Evolutionary conservation across 108 stramenopile genomes (phyloP), one percentile per base, ranked within the genome.

Genomic region (Nitzschia sp.): DNA sequence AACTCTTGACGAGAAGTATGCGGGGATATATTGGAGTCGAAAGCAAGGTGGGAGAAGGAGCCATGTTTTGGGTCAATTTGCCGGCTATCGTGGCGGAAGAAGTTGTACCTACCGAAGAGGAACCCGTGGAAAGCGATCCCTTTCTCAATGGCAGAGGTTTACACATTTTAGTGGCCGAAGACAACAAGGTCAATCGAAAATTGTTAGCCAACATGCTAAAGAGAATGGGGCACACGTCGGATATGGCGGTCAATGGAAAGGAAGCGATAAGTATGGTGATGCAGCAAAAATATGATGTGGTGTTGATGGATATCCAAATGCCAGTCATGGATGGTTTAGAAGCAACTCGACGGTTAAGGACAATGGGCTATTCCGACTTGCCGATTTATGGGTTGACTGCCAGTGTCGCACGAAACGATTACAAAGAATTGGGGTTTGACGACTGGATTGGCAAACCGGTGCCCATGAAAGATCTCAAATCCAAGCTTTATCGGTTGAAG

Each of bases 241-340:
- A 23, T 1, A 46, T 67, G 45, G 83, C 51, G n/a, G 59, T 72
- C 1, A 75, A 77, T 46, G n/a, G 85, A 86, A 64, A 82, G 83
- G 68, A 82, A 81, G 86, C 86, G 69, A 47, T 69, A 51, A 25
- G 76, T 79, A 83, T 62, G 85, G 80, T 53, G 4, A 21, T 17
- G 6, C 9, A 53, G 34, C 31, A 30, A 2, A 54, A 54, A 5
- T 84, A 54, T 38, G 76, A 82, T 46, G 34, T 83, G 18, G 77
- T 89, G 3, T 65, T 86, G 53, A 85, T 89, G 88, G 88, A 89
- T 56, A 54, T 78, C 19, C 82, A 85, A 36, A 89, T 89, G 88
- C 88, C 88, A 21, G 69, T n/a, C n/a, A n/a, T n/a, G n/a, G n/a
- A n/a, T n/a, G n/a, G n/a, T n/a, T n/a, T n/a, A n/a, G n/a, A n/a